Evolutionary conservation across 208 protist genomes (phyloP).

Genomic region (Leishmania lainsoni): DNA sequence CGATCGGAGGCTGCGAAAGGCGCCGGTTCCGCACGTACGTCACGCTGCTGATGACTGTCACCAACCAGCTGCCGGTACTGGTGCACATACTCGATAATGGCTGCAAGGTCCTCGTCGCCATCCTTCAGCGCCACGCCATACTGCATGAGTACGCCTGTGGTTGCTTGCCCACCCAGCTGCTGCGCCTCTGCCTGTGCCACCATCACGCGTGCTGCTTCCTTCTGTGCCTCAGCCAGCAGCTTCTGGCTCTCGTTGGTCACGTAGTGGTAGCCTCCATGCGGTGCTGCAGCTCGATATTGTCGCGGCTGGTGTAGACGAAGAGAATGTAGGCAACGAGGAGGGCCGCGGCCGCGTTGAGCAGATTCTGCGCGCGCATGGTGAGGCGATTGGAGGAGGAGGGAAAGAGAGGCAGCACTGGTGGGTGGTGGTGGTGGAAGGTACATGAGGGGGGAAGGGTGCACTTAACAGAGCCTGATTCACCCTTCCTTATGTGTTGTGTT

Average conservation of each 20-base stretch:
- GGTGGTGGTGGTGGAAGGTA: background rate
- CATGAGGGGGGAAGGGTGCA: no score
- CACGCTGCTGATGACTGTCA: background rate
- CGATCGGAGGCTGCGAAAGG: background rate
- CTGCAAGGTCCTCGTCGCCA: constrained; percentile 27
- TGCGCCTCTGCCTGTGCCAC: constrained; percentile 9
- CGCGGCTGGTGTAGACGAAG: constrained; percentile 24
- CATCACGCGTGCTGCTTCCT: constrained; percentile 29
- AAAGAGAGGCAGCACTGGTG: background rate
- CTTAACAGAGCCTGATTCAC: background rate
- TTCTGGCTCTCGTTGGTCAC: constrained; percentile 34
- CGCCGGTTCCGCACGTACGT: background rate
- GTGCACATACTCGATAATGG: constrained; percentile 32
- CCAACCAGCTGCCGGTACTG: constrained; percentile 19
- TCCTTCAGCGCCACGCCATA: constrained; percentile 33
- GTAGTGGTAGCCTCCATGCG: constrained; percentile 22
- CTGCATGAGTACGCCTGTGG: constrained; percentile 11
- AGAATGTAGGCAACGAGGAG: constrained; percentile 30
- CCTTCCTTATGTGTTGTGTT: background rate
- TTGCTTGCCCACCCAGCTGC: constrained; percentile 6
- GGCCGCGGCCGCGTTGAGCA: constrained; percentile 15
- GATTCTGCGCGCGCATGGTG: constrained; percentile 15
- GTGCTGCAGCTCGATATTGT: constrained; percentile 20
- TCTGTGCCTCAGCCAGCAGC: constrained; percentile 31
- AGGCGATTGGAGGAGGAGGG: background rate